Evolutionary conservation across 371 early-diverging fungal species (phyloP), one percentile per base, ranked within the genome.

Genomic region (Fennellomyces sp.): DNA sequence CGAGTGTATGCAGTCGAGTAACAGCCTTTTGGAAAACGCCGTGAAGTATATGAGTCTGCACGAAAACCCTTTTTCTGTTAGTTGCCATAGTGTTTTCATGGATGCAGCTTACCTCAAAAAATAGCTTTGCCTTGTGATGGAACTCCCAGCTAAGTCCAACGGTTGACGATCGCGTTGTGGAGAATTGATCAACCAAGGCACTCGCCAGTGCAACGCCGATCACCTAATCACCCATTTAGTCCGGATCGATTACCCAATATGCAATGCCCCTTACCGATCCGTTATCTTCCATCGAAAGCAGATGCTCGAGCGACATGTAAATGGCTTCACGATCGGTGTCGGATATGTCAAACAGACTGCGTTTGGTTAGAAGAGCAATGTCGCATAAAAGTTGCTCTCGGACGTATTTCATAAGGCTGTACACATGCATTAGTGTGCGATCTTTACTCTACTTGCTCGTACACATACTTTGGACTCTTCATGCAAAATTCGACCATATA

Each of bases 131-230:
- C 36, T 81, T 81, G 63, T 87, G 72, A 63, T 91, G 89, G 54
- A 86, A 87, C 55, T 88, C 86, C 83, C 84, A 85, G 13, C 83
- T 81, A 25, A 91, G 63, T 7, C 91, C 91, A 23, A 87, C 74
- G 4, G 72, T 81, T 13, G 82, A 80, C 0, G 88, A 75, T 60
- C 84, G 85, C 6, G 80, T 78, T 27, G 80, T 84, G 6, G 88
- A 85, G 52, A 91, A 89, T 61, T 89, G 88, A 64, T 88, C 88
- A 1, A 88, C 65, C 12, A 88, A 66, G 5, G 83, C 85, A 56
- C 72, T 78, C 3, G 84, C 79, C 30, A 89, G 55, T 2, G 81
- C 72, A 3, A 88, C 64, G 2, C 81, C 88, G 23, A 86, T 56
- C 6, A 71, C 63, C 76, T 82, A 64, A 13, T 17, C 11, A 49